Evolutionary conservation across 768 basidiomycete species (phyloP).

Genomic region (Naganishia friedmannii): DNA sequence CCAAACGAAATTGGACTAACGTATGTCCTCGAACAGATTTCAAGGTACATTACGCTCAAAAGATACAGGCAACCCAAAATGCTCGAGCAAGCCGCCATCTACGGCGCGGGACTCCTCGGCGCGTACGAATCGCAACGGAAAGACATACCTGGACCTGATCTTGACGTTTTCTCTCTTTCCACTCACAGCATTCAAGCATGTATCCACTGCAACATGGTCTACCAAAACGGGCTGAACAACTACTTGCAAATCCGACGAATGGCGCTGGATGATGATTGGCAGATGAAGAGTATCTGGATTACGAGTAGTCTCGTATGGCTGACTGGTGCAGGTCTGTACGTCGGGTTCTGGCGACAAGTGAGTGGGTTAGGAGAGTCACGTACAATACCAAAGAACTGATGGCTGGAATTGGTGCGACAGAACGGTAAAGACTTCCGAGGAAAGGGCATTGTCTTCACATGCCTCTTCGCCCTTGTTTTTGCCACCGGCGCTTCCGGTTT

Average conservation of each 20-base stretch:
- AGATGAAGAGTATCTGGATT: constrained; percentile 18
- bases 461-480: not conserved
- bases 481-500: not conserved
- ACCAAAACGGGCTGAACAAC: constrained; percentile 3
- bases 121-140: not conserved
- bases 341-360: constrained; percentile 12
- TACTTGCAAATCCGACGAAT: constrained; percentile 4
- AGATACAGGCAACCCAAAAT: not conserved
- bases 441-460: not conserved
- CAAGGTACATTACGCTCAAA: constrained; percentile 10
- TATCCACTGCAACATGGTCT: constrained; percentile 7
- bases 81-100: constrained; percentile 3
- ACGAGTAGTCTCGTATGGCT: constrained; percentile 3
- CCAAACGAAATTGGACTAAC: not conserved
- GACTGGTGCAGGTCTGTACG: not conserved
- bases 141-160: not conserved
- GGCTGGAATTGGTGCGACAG: not conserved
- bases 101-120: not conserved
- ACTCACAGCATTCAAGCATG: not conserved
- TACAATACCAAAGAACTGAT: not conserved
- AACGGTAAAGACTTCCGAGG: not conserved
- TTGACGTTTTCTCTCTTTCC: not conserved
- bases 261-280: constrained; percentile 13
- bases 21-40: not conserved
- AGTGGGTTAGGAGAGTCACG: not conserved